Conservation (phyloP, 345 rosid genomes). For the Eucalyptus curtisii region DNA sequence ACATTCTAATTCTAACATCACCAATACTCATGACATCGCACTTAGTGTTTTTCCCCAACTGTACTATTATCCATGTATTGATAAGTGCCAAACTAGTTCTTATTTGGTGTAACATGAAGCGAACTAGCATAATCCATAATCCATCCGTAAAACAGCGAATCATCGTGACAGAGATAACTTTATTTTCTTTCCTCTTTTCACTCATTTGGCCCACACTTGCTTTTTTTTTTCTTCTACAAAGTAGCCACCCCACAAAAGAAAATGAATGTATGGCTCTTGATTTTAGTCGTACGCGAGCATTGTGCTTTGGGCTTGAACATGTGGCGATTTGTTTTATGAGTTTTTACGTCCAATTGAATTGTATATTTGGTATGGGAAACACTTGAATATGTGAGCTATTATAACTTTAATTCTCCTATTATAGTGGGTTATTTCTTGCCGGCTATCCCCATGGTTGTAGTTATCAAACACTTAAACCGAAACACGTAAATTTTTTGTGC, state of each 20-base stretch:
- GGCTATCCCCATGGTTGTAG: accelerated
- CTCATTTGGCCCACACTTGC: neutral
- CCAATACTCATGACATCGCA: neutral
- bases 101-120: neutral
- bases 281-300: accelerated
- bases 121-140: neutral
- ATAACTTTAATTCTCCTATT: too few species aligned
- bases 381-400: accelerated
- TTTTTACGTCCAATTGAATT: neutral
- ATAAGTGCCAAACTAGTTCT: neutral
- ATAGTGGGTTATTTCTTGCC: too few species aligned
- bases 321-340: neutral
- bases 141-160: neutral
- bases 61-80: neutral
- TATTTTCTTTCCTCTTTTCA: neutral
- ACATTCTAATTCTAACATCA: neutral
- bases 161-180: neutral
- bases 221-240: too few species aligned
- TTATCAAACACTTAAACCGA: too few species aligned
- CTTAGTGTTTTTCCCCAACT: neutral
- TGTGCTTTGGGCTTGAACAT: neutral
- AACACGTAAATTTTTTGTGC: too few species aligned
- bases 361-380: too few species aligned
- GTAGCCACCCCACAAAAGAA: neutral
- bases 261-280: neutral